Evolutionary conservation across 2,329 filamentous ascomycete species (phyloP), one percentile per base, ranked within the genome.

Genomic region (Arthrobotrys iridis): DNA sequence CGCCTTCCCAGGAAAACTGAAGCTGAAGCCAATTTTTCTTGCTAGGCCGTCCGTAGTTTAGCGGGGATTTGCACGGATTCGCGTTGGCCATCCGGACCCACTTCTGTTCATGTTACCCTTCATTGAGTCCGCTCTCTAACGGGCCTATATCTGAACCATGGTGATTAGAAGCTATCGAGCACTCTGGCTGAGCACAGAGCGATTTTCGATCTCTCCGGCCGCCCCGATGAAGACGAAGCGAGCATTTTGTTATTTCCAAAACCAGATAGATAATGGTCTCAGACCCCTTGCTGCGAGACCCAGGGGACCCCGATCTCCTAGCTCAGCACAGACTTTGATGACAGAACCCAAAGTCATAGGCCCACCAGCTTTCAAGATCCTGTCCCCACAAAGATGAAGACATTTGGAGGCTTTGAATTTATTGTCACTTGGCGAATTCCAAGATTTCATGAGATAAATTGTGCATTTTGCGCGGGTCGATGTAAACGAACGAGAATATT

Each of bases 321-420:
- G 35, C 37, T 15, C 55, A 33, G 55, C 55, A 59, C 55, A 59
- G 55, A 59, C 55, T 59, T 33, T 28, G 33, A 59, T 45, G 40
- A n/a, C n/a, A n/a, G n/a, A 37, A 7, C 33, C 33, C 33, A 7
- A 37, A 7, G 7, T 37, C 33, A 7, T 37, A n/a, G 33, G 33
- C 33, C 33, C 7, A 37, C 33, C 33, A 37, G 33, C 33, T 20
- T 45, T 45, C 40, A n/a, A n/a, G 18, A n/a, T n/a, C 4, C 40
- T 45, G 13, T 6, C 40, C 40, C n/a, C n/a, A n/a, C n/a, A n/a
- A n/a, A n/a, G n/a, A n/a, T n/a, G n/a, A n/a, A n/a, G n/a, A n/a
- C n/a, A n/a, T n/a, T n/a, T n/a, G n/a, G n/a, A n/a, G n/a, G n/a
- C n/a, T n/a, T n/a, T n/a, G n/a, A n/a, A n/a, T n/a, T n/a, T n/a